Evolutionary conservation across 2,329 filamentous ascomycete genomes (phyloP), one percentile per base, ranked within the genome.

Genomic region (Atkinsonella texensis): DNA sequence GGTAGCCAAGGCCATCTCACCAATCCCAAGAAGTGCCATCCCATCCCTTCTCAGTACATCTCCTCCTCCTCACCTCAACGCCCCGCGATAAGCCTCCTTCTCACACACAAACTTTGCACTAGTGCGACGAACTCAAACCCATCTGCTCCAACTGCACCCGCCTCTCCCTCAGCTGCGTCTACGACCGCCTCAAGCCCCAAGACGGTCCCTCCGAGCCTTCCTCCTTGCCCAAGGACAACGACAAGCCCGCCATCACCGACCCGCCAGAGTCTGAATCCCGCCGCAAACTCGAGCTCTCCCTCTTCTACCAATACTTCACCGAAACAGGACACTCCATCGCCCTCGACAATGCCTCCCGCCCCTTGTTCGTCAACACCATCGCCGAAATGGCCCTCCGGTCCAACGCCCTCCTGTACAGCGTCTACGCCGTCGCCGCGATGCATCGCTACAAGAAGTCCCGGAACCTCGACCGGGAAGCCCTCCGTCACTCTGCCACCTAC

Each of bases 71-170:
- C n/a, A n/a, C n/a, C n/a, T n/a, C n/a, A n/a, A n/a, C n/a, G n/a
- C n/a, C n/a, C n/a, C n/a, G n/a, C n/a, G n/a, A n/a, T n/a, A n/a
- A n/a, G n/a, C 12, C 35, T 39, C 35, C 20, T 28, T 28, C 43
- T 46, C 43, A 46, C 18, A 8, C n/a, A n/a, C n/a, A 18, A 11
- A 4, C 8, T 32, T 31, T 33, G 10, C 32, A 33, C 20, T 47
- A 60, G 59, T 60, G 59, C 28, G 53, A 60, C 41, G 58, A 60
- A 42, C 51, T 49, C 9, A 58, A 55, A 20, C 59, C 59, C 4
- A 52, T 57, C n/a, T 60, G 59, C 50, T 51, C 38, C 18, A 55
- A 59, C 4, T 60, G 58, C 18, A 55, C 48, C 7, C 57, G 59
- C 4, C 49, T 59, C 11, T 50, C 52, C 1, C 23, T 57, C 10